Evolutionary conservation across 2,329 filamentous ascomycete species (phyloP), one percentile per base, ranked within the genome.

Genomic region (Fusarium sp.): DNA sequence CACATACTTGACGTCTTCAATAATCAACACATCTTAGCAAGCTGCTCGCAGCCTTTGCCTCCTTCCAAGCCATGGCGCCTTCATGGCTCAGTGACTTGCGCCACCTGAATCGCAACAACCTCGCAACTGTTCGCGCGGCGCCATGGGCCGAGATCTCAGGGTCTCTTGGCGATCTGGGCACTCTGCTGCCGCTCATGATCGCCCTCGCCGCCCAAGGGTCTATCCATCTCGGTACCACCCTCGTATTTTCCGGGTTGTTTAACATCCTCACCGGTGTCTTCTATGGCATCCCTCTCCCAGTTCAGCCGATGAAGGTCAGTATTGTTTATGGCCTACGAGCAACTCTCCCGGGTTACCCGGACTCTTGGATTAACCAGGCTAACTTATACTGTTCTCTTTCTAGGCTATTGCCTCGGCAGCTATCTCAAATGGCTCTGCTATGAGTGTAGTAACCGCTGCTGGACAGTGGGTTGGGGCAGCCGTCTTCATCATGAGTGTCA

Each of bases 221-320:
- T 10, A 94, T 98, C 77, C 92, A 94, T 25, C 88, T 98, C 1
- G 91, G 94, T 30, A 92, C 92, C 57, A 98, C 96, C 0, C 88
- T 98, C 1, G 90, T 98, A 7, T 97, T 98, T 81, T 95, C 95
- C 0, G 97, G 97, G 1, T 79, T 95, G 11, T 96, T 93, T 82
- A 98, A 98, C 79, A 90, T 98, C 65, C 79, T 93, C 14, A 98
- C 95, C 0, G 97, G 96, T 20, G 80, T 92, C 2, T 83, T 92
- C 35, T 98, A 98, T 79, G 96, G 96, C 8, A 93, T 98, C 45
- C 96, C 96, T 3, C 84, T 98, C 4, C 95, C 95, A 0, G 95
- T 98, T 0, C 95, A 98, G 84, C 95, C 95, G n/a, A 92, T 92
- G 90, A 92, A 92, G 85, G 89, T 89, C 45, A 59, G 72, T 72